Base-by-base conservation (phyloP, 495 filamentous ascomycete genomes). In the Penicillium nucicola region DNA sequence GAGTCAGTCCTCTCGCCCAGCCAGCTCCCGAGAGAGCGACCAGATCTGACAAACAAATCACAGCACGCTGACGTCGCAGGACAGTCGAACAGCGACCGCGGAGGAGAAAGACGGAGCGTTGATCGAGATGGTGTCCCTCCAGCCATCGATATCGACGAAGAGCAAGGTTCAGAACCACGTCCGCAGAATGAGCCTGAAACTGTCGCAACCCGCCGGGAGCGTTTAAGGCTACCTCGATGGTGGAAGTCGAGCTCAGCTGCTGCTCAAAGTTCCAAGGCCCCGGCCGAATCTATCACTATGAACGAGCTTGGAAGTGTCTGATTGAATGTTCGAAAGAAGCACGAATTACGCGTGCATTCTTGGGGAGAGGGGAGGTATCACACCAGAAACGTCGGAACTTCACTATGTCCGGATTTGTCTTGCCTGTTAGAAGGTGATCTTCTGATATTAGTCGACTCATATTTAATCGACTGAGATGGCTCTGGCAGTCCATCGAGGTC, bases 321-420 rank as follows among this genome's bases (percentile, higher is more conserved):
- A 20, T 15, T 10, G 23, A 19, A 13, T 7, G 28, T 14, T 9
- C 18, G 8, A 30, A n/a, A 30, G 25, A 25, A 20, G 25, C 6
- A 28, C 10, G 23, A 36, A 19, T 38, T 47, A 3, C 12, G 22
- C 15, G 14, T 36, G 17, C 9, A 8, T 7, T 17, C 33, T 18
- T n/a, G 11, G 31, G 40, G 17, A 23, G 30, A 13, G n/a, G n/a
- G n/a, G n/a, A n/a, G n/a, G n/a, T n/a, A 40, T 75, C 64, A 78
- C 20, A 74, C 50, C 39, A 78, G 44, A 61, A 78, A 78, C 34
- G 68, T 78, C 36, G 75, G 75, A 45, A 78, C 72, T 52, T 77
- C 66, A 34, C 68, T 72, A 36, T 72, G 66, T 35, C 68, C 63
- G 34, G 68, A 65, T 47, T 57, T 66, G 52, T 62, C 68, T 41